Evolutionary conservation across 2,329 filamentous ascomycete species (phyloP), one percentile per base, ranked within the genome.

Genomic region (Xylaria multiplex): DNA sequence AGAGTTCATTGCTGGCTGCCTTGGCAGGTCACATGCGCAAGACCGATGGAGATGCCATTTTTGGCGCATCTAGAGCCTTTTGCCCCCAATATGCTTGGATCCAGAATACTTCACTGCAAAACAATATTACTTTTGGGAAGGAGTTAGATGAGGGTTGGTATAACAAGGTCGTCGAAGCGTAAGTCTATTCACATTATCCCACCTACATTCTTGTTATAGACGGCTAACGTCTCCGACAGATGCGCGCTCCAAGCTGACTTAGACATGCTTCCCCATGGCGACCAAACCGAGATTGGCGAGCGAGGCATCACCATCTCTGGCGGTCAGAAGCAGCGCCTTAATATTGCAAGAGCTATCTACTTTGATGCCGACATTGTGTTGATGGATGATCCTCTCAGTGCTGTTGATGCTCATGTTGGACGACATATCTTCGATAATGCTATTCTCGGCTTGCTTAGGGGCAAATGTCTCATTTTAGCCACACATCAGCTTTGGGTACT

Each of bases 21-120:
- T 81, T 99, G 52, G 95, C 94, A 0, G 95, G 96, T 27, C 95
- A 98, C 70, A 98, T 98, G 95, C 89, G 93, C 49, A 91, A 90
- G 77, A 96, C 92, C 0, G 81, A 80, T 3, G 93, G 93, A 11
- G 85, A 90, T 42, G 86, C 96, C 6, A 85, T 88, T 0, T 86
- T 96, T 71, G 92, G 94, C 48, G 93, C 93, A 0, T 90, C 89
- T 2, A 85, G 94, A 68, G 93, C 95, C 0, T 97, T 97, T 74
- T 98, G 96, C 71, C 95, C 95, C 0, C 95, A 99, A 76, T 97
- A 97, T 75, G 93, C 96, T 0, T 99, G 96, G 96, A 97, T 99
- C 55, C 95, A 98, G 76, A 98, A 98, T 74, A 86, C 93, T 0
- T 92, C 91, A 0, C 86, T 98, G 3, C 89, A 88, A 68, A 88